Percentiles rank a stretch among this genome's conserved stretches.
These are phyloP conservation scores for Termitomyces heimii DNA, from an alignment of 768 basidiomycete genomes.

Conservation along the genomic window DNA sequence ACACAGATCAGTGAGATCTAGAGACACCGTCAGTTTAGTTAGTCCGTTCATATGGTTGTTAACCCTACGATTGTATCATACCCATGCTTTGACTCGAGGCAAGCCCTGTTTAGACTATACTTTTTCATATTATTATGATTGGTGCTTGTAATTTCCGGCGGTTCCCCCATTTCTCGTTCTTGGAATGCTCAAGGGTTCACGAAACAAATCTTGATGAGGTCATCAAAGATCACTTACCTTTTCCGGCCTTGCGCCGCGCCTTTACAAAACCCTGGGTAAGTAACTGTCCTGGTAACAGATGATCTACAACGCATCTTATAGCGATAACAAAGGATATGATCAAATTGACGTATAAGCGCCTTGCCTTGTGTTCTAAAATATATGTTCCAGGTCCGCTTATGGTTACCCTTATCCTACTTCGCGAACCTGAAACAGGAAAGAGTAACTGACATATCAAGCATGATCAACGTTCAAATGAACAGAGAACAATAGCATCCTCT, in stretches of 20 bases:
- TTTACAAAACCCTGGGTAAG: neutral
- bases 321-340: neutral
- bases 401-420: slow-evolving; percentile 4
- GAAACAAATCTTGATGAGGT: neutral
- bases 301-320: neutral
- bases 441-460: neutral
- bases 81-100: neutral
- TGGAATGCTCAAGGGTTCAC: neutral
- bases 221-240: neutral
- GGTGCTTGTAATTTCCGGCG: neutral
- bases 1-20: neutral
- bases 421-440: neutral
- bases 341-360: neutral
- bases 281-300: neutral
- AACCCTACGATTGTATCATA: neutral
- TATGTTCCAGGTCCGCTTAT: neutral
- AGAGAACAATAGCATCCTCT: neutral
- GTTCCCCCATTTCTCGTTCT: neutral
- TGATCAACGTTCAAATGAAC: neutral
- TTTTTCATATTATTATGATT: neutral
- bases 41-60: neutral
- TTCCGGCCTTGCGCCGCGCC: slow-evolving; percentile 5
- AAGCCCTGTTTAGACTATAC: neutral
- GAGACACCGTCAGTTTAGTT: neutral
- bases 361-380: no score